Conservation (phyloP, 129 eudicot genomes). For the Arctium minus region DNA sequence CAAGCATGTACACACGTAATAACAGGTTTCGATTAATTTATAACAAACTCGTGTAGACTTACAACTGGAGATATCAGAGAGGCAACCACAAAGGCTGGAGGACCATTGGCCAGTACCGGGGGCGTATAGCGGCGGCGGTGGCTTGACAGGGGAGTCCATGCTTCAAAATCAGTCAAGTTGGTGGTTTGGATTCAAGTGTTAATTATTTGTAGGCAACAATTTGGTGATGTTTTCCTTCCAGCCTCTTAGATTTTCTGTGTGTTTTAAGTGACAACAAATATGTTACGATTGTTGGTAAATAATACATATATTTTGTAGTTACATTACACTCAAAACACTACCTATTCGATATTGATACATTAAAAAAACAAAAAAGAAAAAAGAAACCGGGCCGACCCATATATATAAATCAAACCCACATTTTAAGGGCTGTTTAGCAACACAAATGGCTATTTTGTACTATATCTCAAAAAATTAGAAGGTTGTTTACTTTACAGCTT, state of each 20-base stretch:
- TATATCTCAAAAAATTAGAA: too few species aligned
- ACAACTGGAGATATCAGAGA: constrained; percentile 42
- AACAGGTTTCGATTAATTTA: background rate
- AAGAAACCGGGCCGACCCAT: too few species aligned
- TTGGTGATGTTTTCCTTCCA: background rate
- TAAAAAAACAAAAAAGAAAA: too few species aligned
- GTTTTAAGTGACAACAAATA: background rate
- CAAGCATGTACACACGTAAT: too few species aligned
- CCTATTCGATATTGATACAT: too few species aligned
- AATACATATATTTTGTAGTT: background rate
- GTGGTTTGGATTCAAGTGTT: background rate
- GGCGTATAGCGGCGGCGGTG: background rate
- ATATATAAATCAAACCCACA: too few species aligned
- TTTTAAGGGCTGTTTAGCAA: too few species aligned
- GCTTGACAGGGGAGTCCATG: background rate
- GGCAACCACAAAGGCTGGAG: constrained; percentile 47
- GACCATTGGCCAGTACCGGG: constrained; percentile 26
- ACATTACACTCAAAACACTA: too few species aligned
- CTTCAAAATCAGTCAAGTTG: background rate
- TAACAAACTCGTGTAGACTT: background rate
- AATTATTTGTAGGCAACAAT: background rate
- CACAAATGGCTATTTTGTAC: too few species aligned
- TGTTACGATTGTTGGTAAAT: background rate
- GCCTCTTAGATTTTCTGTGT: background rate
- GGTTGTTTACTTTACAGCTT: too few species aligned